Percentiles rank a stretch among this genome's conserved stretches.
Conservation (phyloP, 495 filamentous ascomycete genomes). For the Tuber microsphaerosporum region DNA sequence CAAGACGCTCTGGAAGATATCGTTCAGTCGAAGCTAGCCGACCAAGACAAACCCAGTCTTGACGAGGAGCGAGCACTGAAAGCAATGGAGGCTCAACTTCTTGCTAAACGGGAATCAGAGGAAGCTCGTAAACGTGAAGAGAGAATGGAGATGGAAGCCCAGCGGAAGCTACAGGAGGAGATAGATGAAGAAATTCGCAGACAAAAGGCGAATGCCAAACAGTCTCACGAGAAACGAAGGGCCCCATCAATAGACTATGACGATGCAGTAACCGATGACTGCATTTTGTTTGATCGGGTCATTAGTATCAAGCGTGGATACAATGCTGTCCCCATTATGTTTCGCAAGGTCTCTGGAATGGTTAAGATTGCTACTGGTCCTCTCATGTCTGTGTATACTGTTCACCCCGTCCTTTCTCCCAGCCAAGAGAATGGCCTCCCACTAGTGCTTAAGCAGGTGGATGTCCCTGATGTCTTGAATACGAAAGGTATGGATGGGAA, state of each 20-base stretch:
- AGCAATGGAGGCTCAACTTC: slow-evolving; percentile 52
- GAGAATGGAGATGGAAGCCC: slow-evolving; percentile 51
- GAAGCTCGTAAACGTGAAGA: slow-evolving; percentile 46
- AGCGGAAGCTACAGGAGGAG: slow-evolving; percentile 46
- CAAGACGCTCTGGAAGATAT: slow-evolving; percentile 85
- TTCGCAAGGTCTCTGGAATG: slow-evolving; percentile 60
- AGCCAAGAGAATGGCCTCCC: slow-evolving; percentile 47
- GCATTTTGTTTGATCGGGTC: slow-evolving; percentile 65
- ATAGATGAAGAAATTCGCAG: slow-evolving; percentile 62
- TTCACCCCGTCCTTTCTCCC: slow-evolving; percentile 56
- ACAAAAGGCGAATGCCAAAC: slow-evolving; percentile 54
- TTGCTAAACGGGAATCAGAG: slow-evolving; percentile 51
- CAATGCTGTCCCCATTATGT: slow-evolving; percentile 51
- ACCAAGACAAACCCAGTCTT: slow-evolving; percentile 70
- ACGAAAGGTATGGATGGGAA: slow-evolving; percentile 55
- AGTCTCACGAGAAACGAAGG: slow-evolving; percentile 48
- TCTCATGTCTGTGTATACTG: slow-evolving; percentile 57
- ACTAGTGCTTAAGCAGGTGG: slow-evolving; percentile 64
- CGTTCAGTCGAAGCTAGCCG: slow-evolving; percentile 58
- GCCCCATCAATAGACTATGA: slow-evolving; percentile 38
- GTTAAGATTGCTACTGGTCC: slow-evolving; percentile 52
- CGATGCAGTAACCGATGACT: slow-evolving; percentile 42
- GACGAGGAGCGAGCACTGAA: slow-evolving; percentile 79
- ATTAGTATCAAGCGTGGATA: slow-evolving; percentile 54
- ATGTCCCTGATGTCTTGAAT: slow-evolving; percentile 50